Percentiles rank a stretch among this genome's conserved stretches.
phyloP scores from a whole-genome alignment of 2,329 filamentous ascomycete genomes.

The Mycocentrospora acerina region DNA sequence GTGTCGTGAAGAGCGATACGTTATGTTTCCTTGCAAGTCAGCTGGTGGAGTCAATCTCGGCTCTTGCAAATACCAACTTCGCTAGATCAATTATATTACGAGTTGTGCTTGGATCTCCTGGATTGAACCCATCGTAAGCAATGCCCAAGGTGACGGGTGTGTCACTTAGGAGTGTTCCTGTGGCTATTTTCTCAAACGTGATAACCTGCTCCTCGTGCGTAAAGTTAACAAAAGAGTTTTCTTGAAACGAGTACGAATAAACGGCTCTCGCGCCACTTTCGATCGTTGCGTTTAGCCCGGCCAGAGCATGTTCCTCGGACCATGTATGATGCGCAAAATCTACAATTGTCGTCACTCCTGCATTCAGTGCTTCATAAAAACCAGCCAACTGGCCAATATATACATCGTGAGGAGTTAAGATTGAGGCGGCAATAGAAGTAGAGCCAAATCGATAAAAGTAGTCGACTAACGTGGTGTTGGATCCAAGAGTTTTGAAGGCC shows the following conservation, averaged over 20 bases:
- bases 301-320: constrained; percentile 45
- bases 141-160: too few relatives aligned
- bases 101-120: too few relatives aligned
- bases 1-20: too few relatives aligned
- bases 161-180: too few relatives aligned
- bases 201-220: constrained; percentile 8
- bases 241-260: constrained; percentile 50
- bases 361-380: constrained; percentile 53
- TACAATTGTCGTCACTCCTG: constrained; percentile 55
- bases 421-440: too few relatives aligned
- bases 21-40: too few relatives aligned
- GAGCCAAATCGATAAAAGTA: too few relatives aligned
- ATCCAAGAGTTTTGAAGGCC: constrained; percentile 54
- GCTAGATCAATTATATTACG: too few relatives aligned
- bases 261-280: constrained; percentile 44
- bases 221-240: constrained; percentile 25
- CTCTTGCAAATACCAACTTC: too few relatives aligned
- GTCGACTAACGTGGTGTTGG: constrained; percentile 57
- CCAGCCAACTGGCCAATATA: constrained; percentile 38
- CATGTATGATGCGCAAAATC: constrained; percentile 43
- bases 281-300: constrained; percentile 50
- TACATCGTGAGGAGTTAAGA: constrained; percentile 22
- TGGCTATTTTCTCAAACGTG: too few relatives aligned
- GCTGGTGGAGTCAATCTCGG: too few relatives aligned
- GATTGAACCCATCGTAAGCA: too few relatives aligned